Evolutionary conservation across 2,329 filamentous ascomycete genomes (phyloP).

Genomic region (Sporothrix curviconia): DNA sequence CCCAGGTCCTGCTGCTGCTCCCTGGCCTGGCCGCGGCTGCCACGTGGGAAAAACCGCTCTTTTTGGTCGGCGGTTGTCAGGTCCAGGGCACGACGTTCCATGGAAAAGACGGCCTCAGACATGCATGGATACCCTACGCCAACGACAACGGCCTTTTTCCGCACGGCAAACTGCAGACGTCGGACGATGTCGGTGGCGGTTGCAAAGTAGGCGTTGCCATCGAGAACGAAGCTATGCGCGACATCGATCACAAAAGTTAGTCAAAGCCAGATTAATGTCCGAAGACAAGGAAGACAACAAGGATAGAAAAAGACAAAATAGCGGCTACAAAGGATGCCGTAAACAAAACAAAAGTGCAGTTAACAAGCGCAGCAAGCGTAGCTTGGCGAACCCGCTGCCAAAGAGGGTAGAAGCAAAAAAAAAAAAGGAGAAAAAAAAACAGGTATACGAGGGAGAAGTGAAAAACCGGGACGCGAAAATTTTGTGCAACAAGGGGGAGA

Average conservation of each 20-base stretch:
- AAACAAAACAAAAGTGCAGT: background rate
- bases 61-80: background rate
- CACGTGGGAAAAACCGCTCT: background rate
- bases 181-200: slow-evolving; percentile 2
- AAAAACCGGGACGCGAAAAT: too few species aligned
- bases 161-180: background rate
- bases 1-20: too few species aligned
- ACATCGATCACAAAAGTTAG: too few species aligned
- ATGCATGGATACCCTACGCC: background rate
- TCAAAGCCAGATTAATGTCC: too few species aligned
- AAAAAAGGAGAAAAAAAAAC: background rate
- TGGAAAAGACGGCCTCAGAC: background rate
- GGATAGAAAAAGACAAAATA: background rate
- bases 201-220: slow-evolving; percentile 2
- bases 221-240: background rate
- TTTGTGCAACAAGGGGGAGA: too few species aligned
- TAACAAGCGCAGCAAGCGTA: background rate
- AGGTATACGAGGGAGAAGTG: background rate
- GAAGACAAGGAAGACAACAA: background rate
- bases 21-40: background rate
- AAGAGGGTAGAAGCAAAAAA: too few species aligned
- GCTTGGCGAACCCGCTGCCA: slow-evolving; percentile 1
- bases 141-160: background rate
- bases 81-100: background rate
- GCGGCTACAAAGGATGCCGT: too few species aligned